A percentile compares a stretch with the other conserved stretches of the same genome.
These are phyloP conservation scores for Rhodocollybia butyracea DNA, from an alignment of 768 basidiomycete species.

Conservation along the genomic window DNA sequence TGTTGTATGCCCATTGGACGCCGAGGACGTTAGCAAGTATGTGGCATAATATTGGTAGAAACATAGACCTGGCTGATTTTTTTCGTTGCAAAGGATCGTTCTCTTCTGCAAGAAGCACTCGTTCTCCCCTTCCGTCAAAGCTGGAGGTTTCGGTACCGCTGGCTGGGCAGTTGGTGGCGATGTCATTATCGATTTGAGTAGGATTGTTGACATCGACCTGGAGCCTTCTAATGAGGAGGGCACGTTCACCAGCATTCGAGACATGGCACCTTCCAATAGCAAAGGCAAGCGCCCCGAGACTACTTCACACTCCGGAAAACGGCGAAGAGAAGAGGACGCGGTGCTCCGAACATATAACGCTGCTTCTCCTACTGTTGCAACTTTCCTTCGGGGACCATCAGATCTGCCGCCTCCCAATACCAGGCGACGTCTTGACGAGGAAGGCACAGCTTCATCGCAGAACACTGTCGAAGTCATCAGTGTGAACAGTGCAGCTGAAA, in stretches of 20 bases:
- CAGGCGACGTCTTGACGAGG: conserved; percentile 31
- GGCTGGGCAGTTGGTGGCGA: conserved; percentile 89
- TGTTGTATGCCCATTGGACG: conserved; percentile 72
- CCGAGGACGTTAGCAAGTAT: conserved; percentile 79
- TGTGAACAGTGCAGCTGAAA: not conserved
- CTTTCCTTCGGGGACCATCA: conserved; percentile 40
- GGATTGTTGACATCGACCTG: conserved; percentile 64
- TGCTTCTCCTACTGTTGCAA: conserved; percentile 53
- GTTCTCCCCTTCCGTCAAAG: conserved; percentile 78
- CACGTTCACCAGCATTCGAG: conserved; percentile 57
- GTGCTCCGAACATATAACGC: conserved; percentile 48
- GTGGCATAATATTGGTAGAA: conserved; percentile 16
- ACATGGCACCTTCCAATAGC: conserved; percentile 46
- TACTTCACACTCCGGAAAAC: conserved; percentile 35
- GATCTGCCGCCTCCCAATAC: conserved; percentile 29
- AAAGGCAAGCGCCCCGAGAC: conserved; percentile 49
- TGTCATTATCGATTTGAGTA: conserved; percentile 77
- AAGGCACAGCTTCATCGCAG: too few relatives aligned
- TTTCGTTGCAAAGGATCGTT: conserved; percentile 46
- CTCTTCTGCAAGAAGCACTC: conserved; percentile 69
- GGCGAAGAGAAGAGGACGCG: conserved; percentile 54
- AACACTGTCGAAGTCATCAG: too few relatives aligned
- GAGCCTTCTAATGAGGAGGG: conserved; percentile 53
- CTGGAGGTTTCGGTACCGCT: conserved; percentile 88
- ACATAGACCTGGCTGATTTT: not conserved